These are phyloP conservation scores for Aureobasidium uvarum DNA, from an alignment of 2,329 filamentous ascomycete species.

Conservation along the genomic window DNA sequence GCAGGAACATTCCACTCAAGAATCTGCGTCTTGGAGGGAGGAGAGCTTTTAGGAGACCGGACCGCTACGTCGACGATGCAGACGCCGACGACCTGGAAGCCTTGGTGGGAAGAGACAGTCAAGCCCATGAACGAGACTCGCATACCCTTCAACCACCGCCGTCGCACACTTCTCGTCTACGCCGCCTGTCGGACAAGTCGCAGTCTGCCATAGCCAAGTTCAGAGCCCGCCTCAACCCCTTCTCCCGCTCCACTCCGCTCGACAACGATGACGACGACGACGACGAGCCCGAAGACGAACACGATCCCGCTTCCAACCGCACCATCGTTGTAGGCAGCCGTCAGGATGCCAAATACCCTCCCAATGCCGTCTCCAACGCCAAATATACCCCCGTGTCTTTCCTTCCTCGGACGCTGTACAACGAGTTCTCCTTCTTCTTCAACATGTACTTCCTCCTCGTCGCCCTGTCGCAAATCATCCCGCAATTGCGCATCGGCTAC, in stretches of 20 bases:
- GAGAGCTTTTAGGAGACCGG: slow-evolving; percentile 33
- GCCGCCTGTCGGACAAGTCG: slow-evolving; percentile 14
- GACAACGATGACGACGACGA: slow-evolving; percentile 10
- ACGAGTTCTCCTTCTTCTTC: slow-evolving; percentile 99
- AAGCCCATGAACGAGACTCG: slow-evolving; percentile 44
- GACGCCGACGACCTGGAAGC: slow-evolving; percentile 65
- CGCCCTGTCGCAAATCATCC: slow-evolving; percentile 89
- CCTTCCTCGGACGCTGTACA: slow-evolving; percentile 89
- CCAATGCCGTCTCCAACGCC: slow-evolving; percentile 91
- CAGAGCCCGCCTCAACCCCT: slow-evolving; percentile 32
- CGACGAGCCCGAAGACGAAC: slow-evolving; percentile 43
- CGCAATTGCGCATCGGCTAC: slow-evolving; percentile 86
- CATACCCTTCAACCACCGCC: not conserved
- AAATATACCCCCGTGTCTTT: slow-evolving; percentile 97
- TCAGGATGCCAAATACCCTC: slow-evolving; percentile 75
- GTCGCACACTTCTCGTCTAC: not conserved
- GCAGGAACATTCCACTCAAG: slow-evolving; percentile 66
- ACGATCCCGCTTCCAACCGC: slow-evolving; percentile 66
- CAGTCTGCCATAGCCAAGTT: slow-evolving; percentile 25
- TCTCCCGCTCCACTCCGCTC: slow-evolving; percentile 31
- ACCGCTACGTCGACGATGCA: slow-evolving; percentile 49
- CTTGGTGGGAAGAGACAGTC: slow-evolving; percentile 56
- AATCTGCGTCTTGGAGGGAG: slow-evolving; percentile 53
- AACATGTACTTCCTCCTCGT: slow-evolving; percentile 99
- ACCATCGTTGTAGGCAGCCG: slow-evolving; percentile 70